Conservation (phyloP, 2,329 filamentous ascomycete genomes). For the Penicillium aurantiogriseum region DNA sequence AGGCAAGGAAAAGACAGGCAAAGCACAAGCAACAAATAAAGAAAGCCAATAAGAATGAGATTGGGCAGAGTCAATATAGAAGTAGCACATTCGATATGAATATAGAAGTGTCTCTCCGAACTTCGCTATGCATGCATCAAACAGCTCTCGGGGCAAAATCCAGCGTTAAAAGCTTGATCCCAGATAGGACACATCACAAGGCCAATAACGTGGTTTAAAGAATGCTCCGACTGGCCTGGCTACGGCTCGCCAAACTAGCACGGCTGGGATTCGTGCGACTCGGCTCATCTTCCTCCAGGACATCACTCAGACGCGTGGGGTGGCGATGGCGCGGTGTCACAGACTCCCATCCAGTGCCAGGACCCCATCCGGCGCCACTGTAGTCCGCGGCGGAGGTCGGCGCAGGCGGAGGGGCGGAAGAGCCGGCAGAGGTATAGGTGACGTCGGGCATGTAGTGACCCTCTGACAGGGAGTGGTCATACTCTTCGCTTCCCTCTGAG, state of each 20-base stretch:
- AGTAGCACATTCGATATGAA: not conserved
- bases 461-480: constrained; percentile 49
- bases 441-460: constrained; percentile 44
- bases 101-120: not conserved
- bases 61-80: not conserved
- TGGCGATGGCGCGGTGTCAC: constrained; percentile 75
- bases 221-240: constrained; percentile 13
- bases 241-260: constrained; percentile 52
- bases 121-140: not conserved
- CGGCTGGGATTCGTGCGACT: constrained; percentile 67
- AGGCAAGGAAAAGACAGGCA: not conserved
- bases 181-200: not conserved
- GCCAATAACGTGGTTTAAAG: not conserved
- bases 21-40: not conserved
- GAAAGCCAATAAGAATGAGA: not conserved
- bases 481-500: constrained; percentile 55
- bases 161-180: not conserved
- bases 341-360: constrained; percentile 70
- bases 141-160: not conserved
- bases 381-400: constrained; percentile 56
- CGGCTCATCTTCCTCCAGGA: constrained; percentile 79
- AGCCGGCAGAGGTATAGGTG: constrained; percentile 27
- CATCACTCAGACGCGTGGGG: constrained; percentile 83
- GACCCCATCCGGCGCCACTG: constrained; percentile 63
- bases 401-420: constrained; percentile 32